phyloP scores from a whole-genome alignment of 345 rosid species.

The Geranium rotundifolium region DNA sequence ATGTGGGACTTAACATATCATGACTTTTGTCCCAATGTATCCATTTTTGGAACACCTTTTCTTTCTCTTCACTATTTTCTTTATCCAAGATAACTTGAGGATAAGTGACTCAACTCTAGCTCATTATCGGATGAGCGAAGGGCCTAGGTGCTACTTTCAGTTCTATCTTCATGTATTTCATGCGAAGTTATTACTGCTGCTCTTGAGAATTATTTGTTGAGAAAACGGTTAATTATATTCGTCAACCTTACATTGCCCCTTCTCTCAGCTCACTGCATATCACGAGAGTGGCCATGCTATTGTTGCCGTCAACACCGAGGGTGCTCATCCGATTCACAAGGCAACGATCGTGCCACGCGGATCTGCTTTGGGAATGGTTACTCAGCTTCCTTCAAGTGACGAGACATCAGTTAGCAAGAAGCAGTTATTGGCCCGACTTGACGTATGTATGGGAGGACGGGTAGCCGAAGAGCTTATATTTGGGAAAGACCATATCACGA shows the following conservation, averaged over 20 bases:
- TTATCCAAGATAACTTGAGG: neutral
- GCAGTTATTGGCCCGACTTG: slow-evolving; percentile 91
- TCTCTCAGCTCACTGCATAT: slow-evolving; percentile 80
- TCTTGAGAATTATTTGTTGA: neutral
- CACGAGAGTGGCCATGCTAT: slow-evolving; percentile 99
- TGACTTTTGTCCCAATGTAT: too few relatives aligned
- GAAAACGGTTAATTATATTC: slow-evolving; percentile 2
- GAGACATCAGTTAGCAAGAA: slow-evolving; percentile 94
- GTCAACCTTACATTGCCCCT: slow-evolving; percentile 4
- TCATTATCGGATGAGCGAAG: too few relatives aligned
- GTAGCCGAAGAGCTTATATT: slow-evolving; percentile 97
- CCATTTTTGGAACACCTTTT: too few relatives aligned
- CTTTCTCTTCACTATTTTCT: too few relatives aligned
- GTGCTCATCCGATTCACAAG: slow-evolving; percentile 96
- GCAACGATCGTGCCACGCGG: slow-evolving; percentile 99
- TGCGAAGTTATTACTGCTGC: neutral
- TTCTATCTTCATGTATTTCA: too few relatives aligned
- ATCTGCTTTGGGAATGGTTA: slow-evolving; percentile 96
- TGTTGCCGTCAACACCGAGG: slow-evolving; percentile 77
- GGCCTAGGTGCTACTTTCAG: too few relatives aligned
- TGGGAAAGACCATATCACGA: slow-evolving; percentile 79
- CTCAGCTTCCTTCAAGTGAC: slow-evolving; percentile 91
- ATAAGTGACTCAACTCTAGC: neutral
- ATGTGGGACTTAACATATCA: too few relatives aligned
- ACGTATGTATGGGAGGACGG: slow-evolving; percentile 99